Base-by-base conservation (phyloP, 371 early-diverging fungal species). In the Rhizopus delemar region DNA sequence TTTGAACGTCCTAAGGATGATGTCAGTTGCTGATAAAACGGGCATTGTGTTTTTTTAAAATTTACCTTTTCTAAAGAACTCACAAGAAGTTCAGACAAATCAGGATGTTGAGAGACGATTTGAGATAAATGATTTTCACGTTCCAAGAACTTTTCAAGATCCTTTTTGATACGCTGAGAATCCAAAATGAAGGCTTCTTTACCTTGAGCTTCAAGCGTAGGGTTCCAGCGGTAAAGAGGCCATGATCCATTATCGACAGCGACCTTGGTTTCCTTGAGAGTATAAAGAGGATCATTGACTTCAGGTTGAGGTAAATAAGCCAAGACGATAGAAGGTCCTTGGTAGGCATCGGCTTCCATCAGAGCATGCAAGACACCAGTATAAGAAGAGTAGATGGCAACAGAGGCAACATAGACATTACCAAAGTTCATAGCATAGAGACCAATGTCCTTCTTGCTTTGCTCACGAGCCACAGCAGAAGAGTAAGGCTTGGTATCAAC, bases 151-250 rank as follows among this genome's bases (percentile, higher is more conserved):
- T 80, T 76, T 60, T 88, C 80, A 35, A 95, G 80, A 60, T 92
- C 91, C 48, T 81, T 82, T 73, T 90, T 90, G 73, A 93, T 86
- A 68, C 85, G 84, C 65, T 90, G 92, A 36, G 93, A 93, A 70
- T 95, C 95, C 38, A 95, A 77, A 50, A 77, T 68, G 80, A 95
- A 93, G 39, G 88, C 80, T 51, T 81, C 82, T 61, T 87, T 78
- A 41, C 80, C 78, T 59, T 87, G 73, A 43, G 69, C 75, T 34
- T 83, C 80, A 50, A 83, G 53, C 11, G 73, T 56, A 51, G 97
- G 97, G 70, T 93, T 87, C 92, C 93, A 96, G 57, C 97, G 90
- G 82, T 94, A 96, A 57, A 96, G 75, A 28, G 97, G 93, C 94
- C 95, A 95, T 54, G 90, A 81, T 16, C 95, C 96, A 54, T 83